phyloP scores from a whole-genome alignment of 2,329 filamentous ascomycete species.

The Colletotrichum sp. region DNA sequence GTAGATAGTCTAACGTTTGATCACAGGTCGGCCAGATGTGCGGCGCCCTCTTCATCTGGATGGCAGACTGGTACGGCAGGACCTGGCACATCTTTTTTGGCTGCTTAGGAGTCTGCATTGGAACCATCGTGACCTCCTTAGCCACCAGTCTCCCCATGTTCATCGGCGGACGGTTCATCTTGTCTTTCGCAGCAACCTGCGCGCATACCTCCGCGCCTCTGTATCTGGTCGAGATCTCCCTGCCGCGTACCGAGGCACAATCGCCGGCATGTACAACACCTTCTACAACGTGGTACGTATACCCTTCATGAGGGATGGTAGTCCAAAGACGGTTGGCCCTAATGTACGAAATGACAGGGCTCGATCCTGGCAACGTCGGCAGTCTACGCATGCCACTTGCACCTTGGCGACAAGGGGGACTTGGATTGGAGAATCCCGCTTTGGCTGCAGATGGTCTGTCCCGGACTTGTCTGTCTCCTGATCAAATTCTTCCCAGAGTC shows the following conservation, averaged over 20 bases:
- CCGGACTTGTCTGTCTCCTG: constrained; percentile 30
- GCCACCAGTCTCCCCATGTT: constrained; percentile 40
- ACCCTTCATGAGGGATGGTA: accelerated
- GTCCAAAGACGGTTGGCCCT: not conserved
- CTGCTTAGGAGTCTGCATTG: constrained; percentile 52
- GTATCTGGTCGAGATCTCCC: constrained; percentile 65
- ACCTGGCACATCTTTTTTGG: constrained; percentile 48
- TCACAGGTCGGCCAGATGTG: constrained; percentile 44
- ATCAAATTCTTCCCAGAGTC: constrained; percentile 40
- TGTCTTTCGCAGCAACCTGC: constrained; percentile 60
- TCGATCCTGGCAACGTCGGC: constrained; percentile 34
- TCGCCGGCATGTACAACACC: constrained; percentile 59
- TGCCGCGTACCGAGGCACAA: constrained; percentile 60
- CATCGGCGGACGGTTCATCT: constrained; percentile 56
- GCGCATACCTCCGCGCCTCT: constrained; percentile 61
- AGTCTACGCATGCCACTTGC: constrained; percentile 33
- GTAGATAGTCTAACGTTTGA: not conserved
- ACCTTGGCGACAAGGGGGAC: constrained; percentile 28
- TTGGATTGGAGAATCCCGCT: constrained; percentile 37
- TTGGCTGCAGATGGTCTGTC: constrained; percentile 37
- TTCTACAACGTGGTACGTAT: constrained; percentile 42
- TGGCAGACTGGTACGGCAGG: constrained; percentile 49
- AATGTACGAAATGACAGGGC: constrained; percentile 8
- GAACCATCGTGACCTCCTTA: constrained; percentile 53
- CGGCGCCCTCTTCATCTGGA: constrained; percentile 45